Evolutionary conservation across 2,329 filamentous ascomycete species (phyloP), one percentile per base, ranked within the genome.

Genomic region (Fusarium stilboides): DNA sequence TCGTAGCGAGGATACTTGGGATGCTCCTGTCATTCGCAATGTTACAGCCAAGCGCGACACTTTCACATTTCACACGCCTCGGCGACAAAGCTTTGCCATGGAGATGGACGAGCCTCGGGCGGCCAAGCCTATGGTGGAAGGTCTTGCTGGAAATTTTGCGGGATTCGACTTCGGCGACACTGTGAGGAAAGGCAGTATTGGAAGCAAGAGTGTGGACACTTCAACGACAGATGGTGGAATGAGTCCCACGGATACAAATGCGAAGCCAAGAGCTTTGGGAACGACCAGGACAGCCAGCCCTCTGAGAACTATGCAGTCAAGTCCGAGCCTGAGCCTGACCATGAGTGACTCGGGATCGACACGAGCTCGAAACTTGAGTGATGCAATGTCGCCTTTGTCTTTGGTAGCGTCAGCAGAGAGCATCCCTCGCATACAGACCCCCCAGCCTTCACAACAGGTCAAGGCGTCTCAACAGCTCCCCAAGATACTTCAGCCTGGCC

Each of bases 11-110:
- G 81, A 83, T n/a, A 69, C 70, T 2, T 72, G 73, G 59, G 78
- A 75, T 59, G 74, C 33, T 68, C 84, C 85, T 2, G 76, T 86
- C 6, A 83, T 87, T 39, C 82, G 81, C 34, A 83, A 82, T 43
- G 82, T 86, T 1, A 69, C 74, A n/a, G 84, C 85, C 5, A 85
- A 83, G 72, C 83, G 85, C 33, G 85, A 88, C 43, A 86, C 85
- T 2, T 70, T 86, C 15, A 83, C 83, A 0, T 81, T 85, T 20
- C 80, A 80, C 64, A 79, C 81, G 0, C 79, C 84, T 3, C 79
- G 82, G 20, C 79, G 83, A 36, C 79, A 80, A 45, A 88, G 86
- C 69, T 78, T 87, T 55, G 81, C 82, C 6, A 83, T 84, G 77
- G 82, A 82, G 58, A 78, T 86, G 14, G 83, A 86, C 34, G 77